A percentile compares a stretch with the other conserved stretches of the same genome.
Evolutionary conservation across 768 basidiomycete species (phyloP).

Genomic region (Basidioascus undulatus): DNA sequence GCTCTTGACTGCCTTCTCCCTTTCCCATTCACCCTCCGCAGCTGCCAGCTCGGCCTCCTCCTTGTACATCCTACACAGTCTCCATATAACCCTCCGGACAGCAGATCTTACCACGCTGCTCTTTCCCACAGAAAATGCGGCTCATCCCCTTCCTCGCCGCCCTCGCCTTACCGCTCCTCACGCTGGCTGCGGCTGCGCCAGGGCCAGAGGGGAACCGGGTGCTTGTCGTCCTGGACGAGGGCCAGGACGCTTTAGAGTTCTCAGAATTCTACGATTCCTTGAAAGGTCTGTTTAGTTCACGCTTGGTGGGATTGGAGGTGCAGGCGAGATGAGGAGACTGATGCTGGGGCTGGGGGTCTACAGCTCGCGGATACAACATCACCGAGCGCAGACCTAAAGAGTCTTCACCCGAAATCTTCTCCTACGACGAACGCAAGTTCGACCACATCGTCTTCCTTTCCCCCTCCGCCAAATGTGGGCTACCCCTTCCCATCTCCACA

Average conservation of each 20-base stretch:
- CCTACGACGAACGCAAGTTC: conserved; percentile 45
- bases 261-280: conserved; percentile 61
- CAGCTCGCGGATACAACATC: conserved; percentile 61
- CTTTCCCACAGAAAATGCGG: too few species aligned
- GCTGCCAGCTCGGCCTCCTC: conserved; percentile 15
- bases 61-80: too few species aligned
- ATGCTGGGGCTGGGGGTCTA: background rate
- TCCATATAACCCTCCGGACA: too few species aligned
- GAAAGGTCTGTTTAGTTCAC: conserved; percentile 27
- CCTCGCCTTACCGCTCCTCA: too few species aligned
- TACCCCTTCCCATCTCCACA: background rate
- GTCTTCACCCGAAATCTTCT: conserved; percentile 26
- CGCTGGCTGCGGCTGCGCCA: too few species aligned
- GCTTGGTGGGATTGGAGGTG: background rate
- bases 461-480: conserved; percentile 60
- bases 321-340: too few species aligned
- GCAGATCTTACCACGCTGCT: too few species aligned
- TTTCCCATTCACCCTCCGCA: too few species aligned
- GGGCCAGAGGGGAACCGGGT: conserved; percentile 22
- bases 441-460: conserved; percentile 70
- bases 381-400: conserved; percentile 70
- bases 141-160: too few species aligned
- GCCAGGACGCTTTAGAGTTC: conserved; percentile 39
- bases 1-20: too few species aligned
- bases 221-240: conserved; percentile 58